Evolutionary conservation across 495 filamentous ascomycete species (phyloP).

Genomic region (Bacidia gigantensis): DNA sequence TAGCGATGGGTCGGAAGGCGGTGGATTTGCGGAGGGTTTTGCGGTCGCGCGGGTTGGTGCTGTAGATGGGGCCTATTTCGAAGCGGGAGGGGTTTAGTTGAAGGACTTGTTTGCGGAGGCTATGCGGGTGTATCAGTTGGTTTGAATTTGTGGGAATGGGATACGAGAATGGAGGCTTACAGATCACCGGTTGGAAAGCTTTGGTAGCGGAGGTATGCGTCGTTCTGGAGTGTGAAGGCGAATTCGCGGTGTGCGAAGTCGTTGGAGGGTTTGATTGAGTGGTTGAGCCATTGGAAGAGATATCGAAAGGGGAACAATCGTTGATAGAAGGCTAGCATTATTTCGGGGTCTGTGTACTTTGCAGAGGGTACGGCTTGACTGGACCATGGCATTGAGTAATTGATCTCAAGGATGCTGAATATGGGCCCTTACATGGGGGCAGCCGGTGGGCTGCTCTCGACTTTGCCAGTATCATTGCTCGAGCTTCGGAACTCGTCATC

Average conservation of each 20-base stretch:
- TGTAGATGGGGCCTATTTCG: conserved; percentile 94
- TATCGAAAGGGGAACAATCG: conserved; percentile 91
- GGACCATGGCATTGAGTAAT: conserved; percentile 1
- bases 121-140: conserved; percentile 24
- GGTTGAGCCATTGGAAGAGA: conserved; percentile 97
- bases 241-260: conserved; percentile 94
- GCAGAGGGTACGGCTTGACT: conserved; percentile 21
- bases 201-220: conserved; percentile 85
- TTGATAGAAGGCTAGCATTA: conserved; percentile 86
- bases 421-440: conserved; percentile 28
- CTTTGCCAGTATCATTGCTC: conserved; percentile 28
- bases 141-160: not conserved
- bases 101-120: conserved; percentile 82
- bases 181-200: conserved; percentile 75
- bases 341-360: conserved; percentile 53
- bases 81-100: conserved; percentile 80
- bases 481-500: conserved; percentile 64
- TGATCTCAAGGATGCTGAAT: not conserved
- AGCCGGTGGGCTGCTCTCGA: conserved; percentile 30
- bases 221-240: conserved; percentile 78
- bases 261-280: conserved; percentile 67
- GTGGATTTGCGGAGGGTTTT: conserved; percentile 67
- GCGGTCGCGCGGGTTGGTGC: conserved; percentile 81
- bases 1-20: conserved; percentile 61
- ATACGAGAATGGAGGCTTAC: conserved; percentile 15